Conservation (phyloP, 192 early-diverging fungal genomes). For the Tieghemiomyces parasiticus region DNA sequence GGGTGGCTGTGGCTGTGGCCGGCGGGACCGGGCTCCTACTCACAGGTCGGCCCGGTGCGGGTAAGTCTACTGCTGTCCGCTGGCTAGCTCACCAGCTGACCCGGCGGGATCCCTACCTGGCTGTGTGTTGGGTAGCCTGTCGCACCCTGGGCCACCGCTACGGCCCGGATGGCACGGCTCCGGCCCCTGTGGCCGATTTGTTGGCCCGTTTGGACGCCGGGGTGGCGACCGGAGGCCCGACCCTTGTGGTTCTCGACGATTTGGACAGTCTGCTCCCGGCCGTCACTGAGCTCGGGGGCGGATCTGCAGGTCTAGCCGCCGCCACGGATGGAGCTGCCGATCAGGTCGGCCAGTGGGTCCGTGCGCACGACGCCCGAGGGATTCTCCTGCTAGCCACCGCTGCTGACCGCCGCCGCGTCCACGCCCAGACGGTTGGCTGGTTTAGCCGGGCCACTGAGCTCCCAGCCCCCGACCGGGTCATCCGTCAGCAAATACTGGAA, state of each 20-base stretch:
- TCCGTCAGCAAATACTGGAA: constrained; percentile 48
- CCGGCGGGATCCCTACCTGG: background rate
- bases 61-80: background rate
- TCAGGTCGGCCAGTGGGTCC: constrained; percentile 4
- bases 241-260: constrained; percentile 27
- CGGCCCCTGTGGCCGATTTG: background rate
- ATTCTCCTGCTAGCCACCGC: constrained; percentile 24
- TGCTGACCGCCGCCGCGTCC: constrained; percentile 15
- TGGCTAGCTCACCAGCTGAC: constrained; percentile 1
- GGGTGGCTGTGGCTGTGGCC: background rate
- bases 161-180: too few species aligned
- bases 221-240: too few species aligned
- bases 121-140: background rate
- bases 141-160: background rate
- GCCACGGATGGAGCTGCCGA: background rate
- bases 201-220: too few species aligned
- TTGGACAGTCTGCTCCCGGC: constrained; percentile 26
- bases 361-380: constrained; percentile 4
- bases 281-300: constrained; percentile 14
- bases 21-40: too few species aligned
- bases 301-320: background rate
- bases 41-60: background rate
- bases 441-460: constrained; percentile 17
- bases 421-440: constrained; percentile 16
- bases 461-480: constrained; percentile 16